Evolutionary conservation across 75 land plant genomes (phyloP).

Genomic region (Adiantum capillusveneris): DNA sequence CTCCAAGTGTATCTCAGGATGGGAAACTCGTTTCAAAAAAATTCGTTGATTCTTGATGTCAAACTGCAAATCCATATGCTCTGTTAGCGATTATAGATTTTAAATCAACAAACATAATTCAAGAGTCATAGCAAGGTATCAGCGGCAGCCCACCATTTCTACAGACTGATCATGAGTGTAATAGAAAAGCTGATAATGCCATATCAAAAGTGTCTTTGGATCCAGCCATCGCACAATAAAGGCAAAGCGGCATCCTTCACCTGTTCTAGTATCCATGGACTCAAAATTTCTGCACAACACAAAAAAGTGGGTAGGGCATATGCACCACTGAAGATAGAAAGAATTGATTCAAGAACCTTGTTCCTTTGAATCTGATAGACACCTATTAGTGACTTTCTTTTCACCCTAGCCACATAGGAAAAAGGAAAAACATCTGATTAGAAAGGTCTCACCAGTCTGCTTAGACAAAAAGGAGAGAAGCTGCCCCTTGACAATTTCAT

Average conservation of each 20-base stretch:
- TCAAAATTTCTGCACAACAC: too few species aligned
- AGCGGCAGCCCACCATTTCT: conserved; percentile 32
- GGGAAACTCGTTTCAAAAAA: conserved; percentile 32
- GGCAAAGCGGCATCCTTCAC: conserved; percentile 34
- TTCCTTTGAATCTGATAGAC: too few species aligned
- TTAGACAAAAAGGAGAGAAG: too few species aligned
- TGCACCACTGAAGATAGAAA: too few species aligned
- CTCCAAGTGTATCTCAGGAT: conserved; percentile 33
- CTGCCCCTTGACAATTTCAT: too few species aligned
- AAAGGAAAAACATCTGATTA: too few species aligned
- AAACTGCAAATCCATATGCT: conserved; percentile 20
- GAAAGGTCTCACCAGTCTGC: too few species aligned
- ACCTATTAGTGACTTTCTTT: too few species aligned
- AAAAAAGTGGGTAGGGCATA: too few species aligned
- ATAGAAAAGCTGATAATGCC: conserved; percentile 38
- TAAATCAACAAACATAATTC: neutral
- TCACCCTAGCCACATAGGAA: too few species aligned
- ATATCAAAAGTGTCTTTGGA: conserved; percentile 27
- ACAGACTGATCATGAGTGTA: conserved; percentile 28
- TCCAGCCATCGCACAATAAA: conserved; percentile 35
- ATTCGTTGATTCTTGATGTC: conserved; percentile 35
- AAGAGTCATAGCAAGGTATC: too few species aligned
- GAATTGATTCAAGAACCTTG: too few species aligned
- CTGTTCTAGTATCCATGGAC: conserved; percentile 9
- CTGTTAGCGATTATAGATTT: neutral